These are phyloP conservation scores for Kodamaea plutei DNA, from an alignment of 1,139 yeast species.

Conservation along the genomic window DNA sequence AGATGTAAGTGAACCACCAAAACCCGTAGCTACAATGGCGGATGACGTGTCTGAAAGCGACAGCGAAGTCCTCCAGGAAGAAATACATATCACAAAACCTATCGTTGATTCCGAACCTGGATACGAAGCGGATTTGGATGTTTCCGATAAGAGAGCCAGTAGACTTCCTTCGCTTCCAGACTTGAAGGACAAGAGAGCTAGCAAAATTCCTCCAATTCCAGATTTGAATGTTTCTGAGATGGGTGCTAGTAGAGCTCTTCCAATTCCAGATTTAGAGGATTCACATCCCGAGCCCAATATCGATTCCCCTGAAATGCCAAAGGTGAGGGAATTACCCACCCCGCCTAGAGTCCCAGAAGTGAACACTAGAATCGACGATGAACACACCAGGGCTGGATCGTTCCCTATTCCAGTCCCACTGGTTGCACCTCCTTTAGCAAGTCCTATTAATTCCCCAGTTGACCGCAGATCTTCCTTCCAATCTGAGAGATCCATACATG, in stretches of 20 bases:
- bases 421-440: too few species aligned
- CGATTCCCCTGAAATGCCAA: constrained; percentile 1
- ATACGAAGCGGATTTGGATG: constrained; percentile 44
- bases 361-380: too few species aligned
- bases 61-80: constrained; percentile 12
- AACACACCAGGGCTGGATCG: too few species aligned
- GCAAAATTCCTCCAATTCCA: constrained; percentile 5
- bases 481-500: too few species aligned
- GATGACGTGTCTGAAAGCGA: constrained; percentile 18
- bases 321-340: too few species aligned
- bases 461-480: too few species aligned
- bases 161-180: constrained; percentile 7
- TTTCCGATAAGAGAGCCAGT: constrained; percentile 24
- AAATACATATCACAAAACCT: constrained; percentile 10
- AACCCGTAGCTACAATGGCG: constrained; percentile 4
- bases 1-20: constrained; percentile 13
- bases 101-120: constrained; percentile 32
- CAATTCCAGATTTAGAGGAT: constrained; percentile 1
- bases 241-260: not conserved
- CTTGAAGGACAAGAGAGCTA: not conserved
- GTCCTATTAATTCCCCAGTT: too few species aligned
- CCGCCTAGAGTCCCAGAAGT: too few species aligned
- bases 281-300: not conserved
- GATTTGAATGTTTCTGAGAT: not conserved
- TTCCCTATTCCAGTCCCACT: too few species aligned